Evolutionary conservation across 140 eudicot species (phyloP).

Genomic region (Anethum foeniculum): DNA sequence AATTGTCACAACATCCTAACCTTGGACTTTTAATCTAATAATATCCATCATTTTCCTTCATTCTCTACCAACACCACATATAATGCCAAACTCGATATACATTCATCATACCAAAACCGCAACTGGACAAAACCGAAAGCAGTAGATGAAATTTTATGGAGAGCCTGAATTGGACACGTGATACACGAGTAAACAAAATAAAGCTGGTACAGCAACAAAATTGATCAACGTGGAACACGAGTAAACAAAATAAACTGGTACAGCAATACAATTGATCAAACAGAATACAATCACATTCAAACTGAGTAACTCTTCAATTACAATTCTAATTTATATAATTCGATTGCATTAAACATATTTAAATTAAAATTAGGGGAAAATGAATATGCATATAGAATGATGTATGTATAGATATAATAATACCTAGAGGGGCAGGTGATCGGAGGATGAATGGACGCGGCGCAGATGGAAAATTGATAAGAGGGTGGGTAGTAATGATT

Average conservation of each 20-base stretch:
- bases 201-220: background rate
- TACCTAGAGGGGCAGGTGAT: background rate
- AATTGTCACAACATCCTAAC: background rate
- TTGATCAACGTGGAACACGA: background rate
- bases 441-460: background rate
- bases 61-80: background rate
- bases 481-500: no score
- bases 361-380: background rate
- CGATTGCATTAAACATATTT: no score
- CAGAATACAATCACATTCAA: background rate
- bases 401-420: background rate
- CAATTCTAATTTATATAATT: background rate
- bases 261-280: conserved; percentile 2
- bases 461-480: background rate
- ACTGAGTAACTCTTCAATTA: background rate
- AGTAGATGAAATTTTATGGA: background rate
- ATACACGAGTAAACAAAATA: background rate
- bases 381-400: background rate
- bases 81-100: background rate
- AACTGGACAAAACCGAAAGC: background rate
- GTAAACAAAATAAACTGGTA: background rate
- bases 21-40: background rate
- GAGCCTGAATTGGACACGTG: background rate
- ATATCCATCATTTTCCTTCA: background rate
- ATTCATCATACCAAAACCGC: background rate